A percentile compares a stretch with the other conserved stretches of the same genome.
Conservation (phyloP, 2,329 filamentous ascomycete species). For the Penicillium thymicola region DNA sequence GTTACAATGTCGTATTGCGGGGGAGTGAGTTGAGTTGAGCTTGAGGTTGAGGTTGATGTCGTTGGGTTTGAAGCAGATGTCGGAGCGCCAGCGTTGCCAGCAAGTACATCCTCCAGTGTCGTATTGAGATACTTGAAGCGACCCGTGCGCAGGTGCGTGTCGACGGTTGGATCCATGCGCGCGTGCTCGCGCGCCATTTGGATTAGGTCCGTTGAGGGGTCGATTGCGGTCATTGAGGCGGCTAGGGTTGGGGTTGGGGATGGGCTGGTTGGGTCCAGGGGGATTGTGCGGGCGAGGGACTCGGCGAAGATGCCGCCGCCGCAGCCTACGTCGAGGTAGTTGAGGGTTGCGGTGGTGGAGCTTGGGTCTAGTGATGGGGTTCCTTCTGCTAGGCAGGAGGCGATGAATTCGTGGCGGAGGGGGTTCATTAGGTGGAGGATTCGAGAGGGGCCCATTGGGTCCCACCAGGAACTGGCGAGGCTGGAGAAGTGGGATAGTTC, state of each 20-base stretch:
- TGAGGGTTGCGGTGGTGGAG: constrained; percentile 30
- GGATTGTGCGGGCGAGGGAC: constrained; percentile 46
- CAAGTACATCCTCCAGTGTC: constrained; percentile 62
- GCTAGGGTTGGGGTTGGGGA: constrained; percentile 37
- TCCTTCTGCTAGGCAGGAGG: constrained; percentile 62
- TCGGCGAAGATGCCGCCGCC: constrained; percentile 97
- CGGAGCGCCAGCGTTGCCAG: not conserved
- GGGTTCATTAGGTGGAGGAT: constrained; percentile 98
- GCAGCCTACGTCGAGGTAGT: constrained; percentile 89
- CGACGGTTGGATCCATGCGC: constrained; percentile 66
- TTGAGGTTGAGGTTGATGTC: not conserved
- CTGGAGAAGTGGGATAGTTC: constrained; percentile 94
- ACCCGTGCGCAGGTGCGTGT: constrained; percentile 49
- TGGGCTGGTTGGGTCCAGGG: constrained; percentile 13
- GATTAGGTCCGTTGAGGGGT: constrained; percentile 44
- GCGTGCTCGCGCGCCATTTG: constrained; percentile 72
- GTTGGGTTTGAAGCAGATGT: not conserved
- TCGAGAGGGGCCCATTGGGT: constrained; percentile 85
- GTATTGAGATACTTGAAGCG: constrained; percentile 69
- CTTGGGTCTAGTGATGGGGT: constrained; percentile 37
- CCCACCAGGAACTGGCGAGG: constrained; percentile 95
- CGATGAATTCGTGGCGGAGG: constrained; percentile 88
- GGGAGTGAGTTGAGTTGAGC: not conserved
- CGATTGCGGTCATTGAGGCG: constrained; percentile 44
- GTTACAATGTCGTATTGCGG: constrained; percentile 72